phyloP scores from a whole-genome alignment of 345 rosid genomes.

The Nasturtium officinale region DNA sequence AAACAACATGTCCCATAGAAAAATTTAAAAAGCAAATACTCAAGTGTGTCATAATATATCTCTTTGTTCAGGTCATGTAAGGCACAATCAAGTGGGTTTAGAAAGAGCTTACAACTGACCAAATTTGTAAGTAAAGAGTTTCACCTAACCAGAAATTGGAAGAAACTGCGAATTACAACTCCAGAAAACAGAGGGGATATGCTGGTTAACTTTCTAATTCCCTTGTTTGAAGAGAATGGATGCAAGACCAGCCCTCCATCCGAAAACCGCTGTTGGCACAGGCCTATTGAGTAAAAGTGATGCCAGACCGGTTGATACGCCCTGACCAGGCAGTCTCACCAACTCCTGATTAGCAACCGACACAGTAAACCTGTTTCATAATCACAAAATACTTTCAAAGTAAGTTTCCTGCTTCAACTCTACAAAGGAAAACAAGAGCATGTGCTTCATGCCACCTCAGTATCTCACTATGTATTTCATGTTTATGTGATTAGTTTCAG shows the following conservation, averaged over 20 bases:
- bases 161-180: conserved; percentile 18
- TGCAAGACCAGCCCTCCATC: conserved; percentile 73
- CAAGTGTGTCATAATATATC: conserved; percentile 6
- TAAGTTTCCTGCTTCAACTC: neutral
- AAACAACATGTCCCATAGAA: neutral
- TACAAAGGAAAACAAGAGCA: conserved; percentile 9
- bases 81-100: neutral
- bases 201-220: conserved; percentile 38
- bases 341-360: conserved; percentile 46
- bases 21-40: conserved; percentile 1
- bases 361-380: conserved; percentile 49
- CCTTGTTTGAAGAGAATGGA: conserved; percentile 72
- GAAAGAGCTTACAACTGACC: conserved; percentile 27
- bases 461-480: conserved; percentile 1
- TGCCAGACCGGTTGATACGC: conserved; percentile 49
- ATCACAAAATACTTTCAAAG: neutral
- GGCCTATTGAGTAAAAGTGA: conserved; percentile 61
- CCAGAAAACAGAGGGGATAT: neutral
- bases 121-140: conserved; percentile 7
- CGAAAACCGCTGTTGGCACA: conserved; percentile 55
- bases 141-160: neutral
- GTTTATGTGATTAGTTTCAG: neutral
- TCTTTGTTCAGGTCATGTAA: conserved; percentile 17
- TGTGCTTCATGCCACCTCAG: neutral
- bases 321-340: conserved; percentile 42